Conservation (phyloP, 2,329 filamentous ascomycete genomes). For the Colletotrichum sp. region DNA sequence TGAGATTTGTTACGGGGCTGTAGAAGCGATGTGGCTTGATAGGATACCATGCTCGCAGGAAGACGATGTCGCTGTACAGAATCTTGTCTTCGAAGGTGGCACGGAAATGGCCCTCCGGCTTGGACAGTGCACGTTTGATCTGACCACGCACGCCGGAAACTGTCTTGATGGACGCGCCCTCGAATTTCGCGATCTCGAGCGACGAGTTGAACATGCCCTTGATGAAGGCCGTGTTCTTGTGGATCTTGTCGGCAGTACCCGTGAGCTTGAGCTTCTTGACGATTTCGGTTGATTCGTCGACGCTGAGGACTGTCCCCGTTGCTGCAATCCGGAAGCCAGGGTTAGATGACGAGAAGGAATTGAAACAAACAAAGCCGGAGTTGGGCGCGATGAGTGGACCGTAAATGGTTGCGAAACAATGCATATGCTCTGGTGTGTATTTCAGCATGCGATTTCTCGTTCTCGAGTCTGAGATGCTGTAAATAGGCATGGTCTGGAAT, state of each 20-base stretch:
- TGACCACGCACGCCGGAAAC: constrained; percentile 95
- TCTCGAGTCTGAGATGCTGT: constrained; percentile 92
- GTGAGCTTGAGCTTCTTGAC: constrained; percentile 99
- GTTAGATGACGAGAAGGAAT: constrained; percentile 83
- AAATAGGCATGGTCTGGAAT: constrained; percentile 91
- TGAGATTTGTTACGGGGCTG: constrained; percentile 91
- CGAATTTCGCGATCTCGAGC: constrained; percentile 97
- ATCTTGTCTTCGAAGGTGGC: constrained; percentile 99
- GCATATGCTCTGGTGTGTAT: constrained; percentile 99
- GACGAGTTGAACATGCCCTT: constrained; percentile 97
- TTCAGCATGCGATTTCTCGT: constrained; percentile 98
- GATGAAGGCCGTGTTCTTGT: constrained; percentile 99
- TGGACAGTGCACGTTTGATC: constrained; percentile 93
- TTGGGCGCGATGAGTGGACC: constrained; percentile 94
- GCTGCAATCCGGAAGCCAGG: constrained; percentile 94
- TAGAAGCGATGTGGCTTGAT: constrained; percentile 96
- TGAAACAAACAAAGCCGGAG: constrained; percentile 93
- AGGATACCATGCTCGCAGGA: constrained; percentile 95
- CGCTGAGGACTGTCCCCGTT: constrained; percentile 89
- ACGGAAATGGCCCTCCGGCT: constrained; percentile 94
- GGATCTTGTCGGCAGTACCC: constrained; percentile 93
- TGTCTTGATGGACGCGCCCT: constrained; percentile 93
- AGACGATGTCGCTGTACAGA: constrained; percentile 94
- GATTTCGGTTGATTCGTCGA: constrained; percentile 95
- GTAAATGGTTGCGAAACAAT: constrained; percentile 96